Evolutionary conservation across 352 stramenopile genomes (phyloP).

Genomic region (Phytophthora pistaciae): DNA sequence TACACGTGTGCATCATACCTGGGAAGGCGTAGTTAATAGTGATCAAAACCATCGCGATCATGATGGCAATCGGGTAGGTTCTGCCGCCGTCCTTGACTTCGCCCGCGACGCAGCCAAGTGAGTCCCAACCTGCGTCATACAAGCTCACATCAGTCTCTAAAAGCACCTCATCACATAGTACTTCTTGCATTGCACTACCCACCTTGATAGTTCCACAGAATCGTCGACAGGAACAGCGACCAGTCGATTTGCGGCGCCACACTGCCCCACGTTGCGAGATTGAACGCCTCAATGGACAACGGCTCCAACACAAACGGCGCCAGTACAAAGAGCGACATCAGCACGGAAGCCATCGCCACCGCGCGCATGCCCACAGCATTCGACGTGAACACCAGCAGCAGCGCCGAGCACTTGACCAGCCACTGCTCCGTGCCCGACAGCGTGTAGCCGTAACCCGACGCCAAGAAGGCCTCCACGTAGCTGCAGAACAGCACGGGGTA

Average conservation of each 20-base stretch:
- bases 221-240: slow-evolving; percentile 88
- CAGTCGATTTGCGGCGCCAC: slow-evolving; percentile 79
- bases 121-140: slow-evolving; percentile 70
- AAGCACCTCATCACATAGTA: not conserved
- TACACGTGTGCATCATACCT: slow-evolving; percentile 26
- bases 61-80: slow-evolving; percentile 86
- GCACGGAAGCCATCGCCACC: slow-evolving; percentile 76
- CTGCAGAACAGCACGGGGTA: slow-evolving; percentile 90
- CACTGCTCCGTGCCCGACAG: slow-evolving; percentile 67
- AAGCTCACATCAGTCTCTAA: not conserved
- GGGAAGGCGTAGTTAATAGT: slow-evolving; percentile 90
- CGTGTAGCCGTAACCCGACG: slow-evolving; percentile 61
- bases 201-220: slow-evolving; percentile 91
- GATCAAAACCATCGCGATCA: slow-evolving; percentile 84
- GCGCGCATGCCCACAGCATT: slow-evolving; percentile 84
- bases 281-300: slow-evolving; percentile 76
- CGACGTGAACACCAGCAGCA: slow-evolving; percentile 75
- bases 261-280: slow-evolving; percentile 75
- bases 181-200: not conserved
- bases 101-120: slow-evolving; percentile 83
- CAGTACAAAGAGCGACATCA: slow-evolving; percentile 87
- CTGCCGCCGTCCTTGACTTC: slow-evolving; percentile 85
- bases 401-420: slow-evolving; percentile 73
- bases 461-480: slow-evolving; percentile 83
- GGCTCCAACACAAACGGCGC: slow-evolving; percentile 84